Conservation (phyloP, 208 protist species). For the Acanthamoeba triangularis region DNA sequence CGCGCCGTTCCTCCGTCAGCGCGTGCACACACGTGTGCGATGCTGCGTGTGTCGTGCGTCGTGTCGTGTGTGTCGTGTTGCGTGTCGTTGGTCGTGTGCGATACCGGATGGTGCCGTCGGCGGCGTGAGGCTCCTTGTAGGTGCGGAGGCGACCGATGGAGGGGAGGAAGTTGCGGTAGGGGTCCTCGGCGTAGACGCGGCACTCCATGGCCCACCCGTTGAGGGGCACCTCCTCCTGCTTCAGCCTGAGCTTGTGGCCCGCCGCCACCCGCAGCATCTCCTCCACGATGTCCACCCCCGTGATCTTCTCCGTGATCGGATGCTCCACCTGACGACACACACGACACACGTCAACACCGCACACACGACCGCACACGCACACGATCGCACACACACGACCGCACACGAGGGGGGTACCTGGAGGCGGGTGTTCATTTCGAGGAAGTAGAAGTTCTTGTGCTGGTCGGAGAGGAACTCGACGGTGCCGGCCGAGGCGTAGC, state of each 20-base stretch:
- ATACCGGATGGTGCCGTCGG: background rate
- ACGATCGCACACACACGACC: background rate
- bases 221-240: constrained; percentile 85
- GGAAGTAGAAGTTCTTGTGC: constrained; percentile 92
- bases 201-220: constrained; percentile 92
- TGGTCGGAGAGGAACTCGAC: constrained; percentile 94
- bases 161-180: constrained; percentile 90
- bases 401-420: constrained; percentile 64
- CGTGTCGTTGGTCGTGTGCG: background rate
- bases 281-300: constrained; percentile 92
- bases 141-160: constrained; percentile 88
- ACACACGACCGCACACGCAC: background rate
- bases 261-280: constrained; percentile 92
- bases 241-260: constrained; percentile 81
- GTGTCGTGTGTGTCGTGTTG: background rate
- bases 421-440: constrained; percentile 95
- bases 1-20: background rate
- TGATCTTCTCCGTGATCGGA: constrained; percentile 93
- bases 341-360: background rate
- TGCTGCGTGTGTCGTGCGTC: background rate
- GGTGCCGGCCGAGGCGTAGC: constrained; percentile 89
- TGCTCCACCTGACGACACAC: constrained; percentile 89
- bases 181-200: constrained; percentile 91
- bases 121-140: constrained; percentile 87
- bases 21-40: background rate